A percentile compares a stretch with the other conserved stretches of the same genome.
These are phyloP conservation scores for Jacaranda mimosifolia DNA, from an alignment of 257 asterid species.

Conservation along the genomic window DNA sequence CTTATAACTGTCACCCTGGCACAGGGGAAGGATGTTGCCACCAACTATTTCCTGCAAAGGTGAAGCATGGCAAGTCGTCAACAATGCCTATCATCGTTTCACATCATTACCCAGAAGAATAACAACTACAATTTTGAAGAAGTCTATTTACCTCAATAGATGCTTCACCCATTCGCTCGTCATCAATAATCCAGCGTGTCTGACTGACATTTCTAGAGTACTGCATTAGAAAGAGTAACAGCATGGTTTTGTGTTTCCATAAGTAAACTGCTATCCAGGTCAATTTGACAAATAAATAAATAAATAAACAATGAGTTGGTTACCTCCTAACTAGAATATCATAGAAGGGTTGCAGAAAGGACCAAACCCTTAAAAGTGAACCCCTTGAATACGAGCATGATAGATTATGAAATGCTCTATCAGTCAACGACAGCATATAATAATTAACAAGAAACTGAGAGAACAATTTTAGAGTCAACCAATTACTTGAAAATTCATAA, in stretches of 20 bases:
- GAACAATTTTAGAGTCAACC: no score
- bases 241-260: no score
- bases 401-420: no score
- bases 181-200: slow-evolving; percentile 94
- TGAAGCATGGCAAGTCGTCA: slow-evolving; percentile 9
- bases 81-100: slow-evolving; percentile 23
- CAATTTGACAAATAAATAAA: background rate
- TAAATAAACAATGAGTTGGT: slow-evolving; percentile 3
- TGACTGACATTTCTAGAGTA: slow-evolving; percentile 96
- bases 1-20: slow-evolving; percentile 84
- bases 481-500: no score
- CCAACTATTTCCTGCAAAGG: slow-evolving; percentile 86
- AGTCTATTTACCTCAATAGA: slow-evolving; percentile 77
- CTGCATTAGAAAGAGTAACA: slow-evolving; percentile 55
- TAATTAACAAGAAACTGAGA: no score
- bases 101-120: slow-evolving; percentile 24
- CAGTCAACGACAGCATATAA: no score
- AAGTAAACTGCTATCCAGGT: no score
- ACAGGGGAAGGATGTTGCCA: slow-evolving; percentile 78
- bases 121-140: slow-evolving; percentile 1
- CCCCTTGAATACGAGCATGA: no score
- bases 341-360: background rate
- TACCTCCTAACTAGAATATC: background rate
- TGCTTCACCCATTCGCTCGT: slow-evolving; percentile 98
- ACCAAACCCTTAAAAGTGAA: slow-evolving; percentile 13